Evolutionary conservation across 2,329 filamentous ascomycete species (phyloP).

Genomic region (Fusarium sp.): DNA sequence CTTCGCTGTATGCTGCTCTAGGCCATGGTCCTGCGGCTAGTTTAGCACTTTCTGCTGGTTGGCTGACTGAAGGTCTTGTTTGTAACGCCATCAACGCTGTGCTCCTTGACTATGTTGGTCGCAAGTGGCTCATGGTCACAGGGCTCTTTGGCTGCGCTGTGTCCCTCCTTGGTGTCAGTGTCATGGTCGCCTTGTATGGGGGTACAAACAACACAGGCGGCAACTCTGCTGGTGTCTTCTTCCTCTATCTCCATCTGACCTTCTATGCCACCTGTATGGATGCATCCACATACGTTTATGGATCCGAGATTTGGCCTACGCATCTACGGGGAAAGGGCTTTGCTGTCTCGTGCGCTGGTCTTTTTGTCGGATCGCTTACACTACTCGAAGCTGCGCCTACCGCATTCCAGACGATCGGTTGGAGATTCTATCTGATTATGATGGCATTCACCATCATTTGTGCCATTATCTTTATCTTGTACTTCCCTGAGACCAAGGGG

Average conservation of each 20-base stretch:
- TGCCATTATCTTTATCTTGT: neutral
- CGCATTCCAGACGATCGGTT: neutral
- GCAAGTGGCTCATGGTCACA: neutral
- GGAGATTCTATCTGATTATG: constrained; percentile 3
- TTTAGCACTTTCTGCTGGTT: neutral
- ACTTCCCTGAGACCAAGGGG: neutral
- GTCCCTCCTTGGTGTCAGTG: neutral
- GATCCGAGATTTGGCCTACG: constrained; percentile 4
- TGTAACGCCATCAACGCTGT: neutral
- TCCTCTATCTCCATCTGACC: neutral
- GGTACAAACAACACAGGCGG: neutral
- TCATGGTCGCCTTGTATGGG: neutral
- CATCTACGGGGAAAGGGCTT: neutral
- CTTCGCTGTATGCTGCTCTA: neutral
- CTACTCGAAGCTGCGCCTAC: neutral
- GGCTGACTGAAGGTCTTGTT: constrained; percentile 3
- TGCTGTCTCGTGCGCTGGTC: neutral
- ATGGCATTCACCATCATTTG: constrained; percentile 2
- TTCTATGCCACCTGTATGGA: constrained; percentile 4
- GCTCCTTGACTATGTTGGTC: neutral
- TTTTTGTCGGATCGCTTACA: neutral
- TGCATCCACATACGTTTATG: neutral
- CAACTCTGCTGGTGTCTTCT: neutral
- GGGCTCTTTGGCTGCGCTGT: neutral
- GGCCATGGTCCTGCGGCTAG: neutral